Evolutionary conservation across 192 early-diverging fungal genomes (phyloP), one percentile per base, ranked within the genome.

Genomic region (Coemansia nantahalensis): DNA sequence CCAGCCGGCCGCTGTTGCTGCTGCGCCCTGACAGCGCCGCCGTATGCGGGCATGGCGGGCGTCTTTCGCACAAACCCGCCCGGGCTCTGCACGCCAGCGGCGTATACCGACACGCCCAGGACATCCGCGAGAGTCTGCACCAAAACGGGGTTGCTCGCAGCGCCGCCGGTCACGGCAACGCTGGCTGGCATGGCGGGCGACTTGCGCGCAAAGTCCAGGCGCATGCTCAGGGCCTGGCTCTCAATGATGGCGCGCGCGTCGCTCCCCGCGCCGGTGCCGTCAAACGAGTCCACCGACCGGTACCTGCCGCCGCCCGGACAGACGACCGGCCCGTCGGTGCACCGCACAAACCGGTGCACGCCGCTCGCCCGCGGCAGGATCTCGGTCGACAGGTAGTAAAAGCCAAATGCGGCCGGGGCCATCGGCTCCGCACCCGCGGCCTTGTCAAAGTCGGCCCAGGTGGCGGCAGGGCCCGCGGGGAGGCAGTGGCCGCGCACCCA

Each of bases 91-190:
- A 48, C 35, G 13, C 56, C 48, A 17, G 48, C 44, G 11, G 57
- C 78, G 48, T 80, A 81, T 8, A 90, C 87, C 1, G 73, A 61
- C 5, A 83, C 67, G 0, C 85, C 84, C 70, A 93, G 82, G n/a
- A 91, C 82, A 56, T 90, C 77, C 0, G 87, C 77, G 7, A 90
- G 54, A 1, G 85, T 54, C 37, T 85, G 79, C 19, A 82, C 56
- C 18, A 92, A 46, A 8, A 60, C 50, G 1, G 39, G 14, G 57
- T 90, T 92, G 0, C 52, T 67, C 1, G 86, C 78, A 7, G 86
- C 90, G 7, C 91, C 91, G 13, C 91, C 91, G 0, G 84, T 85
- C 8, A 82, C 82, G n/a, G 90, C 55, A 13, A 91, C 60, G 14
- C 45, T 47, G 18, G 61, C 47, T 31, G 63, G 30, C 28, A 37